Percentiles rank a stretch among this genome's conserved stretches.
These are phyloP conservation scores for Lachnellula arida DNA, from an alignment of 2,329 filamentous ascomycete species.

Conservation along the genomic window DNA sequence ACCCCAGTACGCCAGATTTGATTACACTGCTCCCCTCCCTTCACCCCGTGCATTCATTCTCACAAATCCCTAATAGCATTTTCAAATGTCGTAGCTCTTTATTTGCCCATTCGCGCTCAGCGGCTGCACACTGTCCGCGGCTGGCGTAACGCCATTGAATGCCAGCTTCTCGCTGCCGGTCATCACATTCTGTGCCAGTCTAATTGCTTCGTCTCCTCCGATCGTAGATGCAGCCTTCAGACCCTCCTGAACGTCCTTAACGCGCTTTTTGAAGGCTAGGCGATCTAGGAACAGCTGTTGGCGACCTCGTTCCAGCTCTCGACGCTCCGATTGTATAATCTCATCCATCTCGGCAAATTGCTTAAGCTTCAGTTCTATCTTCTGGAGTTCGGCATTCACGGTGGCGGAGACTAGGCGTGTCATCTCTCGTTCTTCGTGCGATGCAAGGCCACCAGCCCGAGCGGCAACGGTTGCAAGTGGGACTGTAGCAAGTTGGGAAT, in stretches of 20 bases:
- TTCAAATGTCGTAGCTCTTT: slow-evolving; percentile 39
- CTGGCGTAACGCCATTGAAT: slow-evolving; percentile 43
- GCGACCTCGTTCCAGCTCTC: slow-evolving; percentile 85
- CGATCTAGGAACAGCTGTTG: slow-evolving; percentile 94
- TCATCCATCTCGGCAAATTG: slow-evolving; percentile 97
- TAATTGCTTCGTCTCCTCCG: slow-evolving; percentile 35
- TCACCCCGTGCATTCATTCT: slow-evolving; percentile 1
- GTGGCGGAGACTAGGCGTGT: slow-evolving; percentile 87
- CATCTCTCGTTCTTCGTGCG: slow-evolving; percentile 95
- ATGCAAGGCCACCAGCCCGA: slow-evolving; percentile 81
- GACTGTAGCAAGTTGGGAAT: slow-evolving; percentile 62
- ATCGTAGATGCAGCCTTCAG: slow-evolving; percentile 47
- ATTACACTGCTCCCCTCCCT: slow-evolving; percentile 16
- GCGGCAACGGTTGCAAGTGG: slow-evolving; percentile 83
- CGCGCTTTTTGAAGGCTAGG: slow-evolving; percentile 81
- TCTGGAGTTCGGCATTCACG: slow-evolving; percentile 90
- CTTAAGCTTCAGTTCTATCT: slow-evolving; percentile 90
- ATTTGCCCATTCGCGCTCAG: slow-evolving; percentile 50
- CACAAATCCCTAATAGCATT: background rate
- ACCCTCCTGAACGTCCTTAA: slow-evolving; percentile 74
- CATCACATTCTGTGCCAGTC: slow-evolving; percentile 32
- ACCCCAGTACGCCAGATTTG: slow-evolving; percentile 24
- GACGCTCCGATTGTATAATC: slow-evolving; percentile 83
- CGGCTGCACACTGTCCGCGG: slow-evolving; percentile 45
- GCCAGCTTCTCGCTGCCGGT: slow-evolving; percentile 42